These are phyloP conservation scores for Candida berthetii DNA, from an alignment of 805 yeast species.

Conservation along the genomic window DNA sequence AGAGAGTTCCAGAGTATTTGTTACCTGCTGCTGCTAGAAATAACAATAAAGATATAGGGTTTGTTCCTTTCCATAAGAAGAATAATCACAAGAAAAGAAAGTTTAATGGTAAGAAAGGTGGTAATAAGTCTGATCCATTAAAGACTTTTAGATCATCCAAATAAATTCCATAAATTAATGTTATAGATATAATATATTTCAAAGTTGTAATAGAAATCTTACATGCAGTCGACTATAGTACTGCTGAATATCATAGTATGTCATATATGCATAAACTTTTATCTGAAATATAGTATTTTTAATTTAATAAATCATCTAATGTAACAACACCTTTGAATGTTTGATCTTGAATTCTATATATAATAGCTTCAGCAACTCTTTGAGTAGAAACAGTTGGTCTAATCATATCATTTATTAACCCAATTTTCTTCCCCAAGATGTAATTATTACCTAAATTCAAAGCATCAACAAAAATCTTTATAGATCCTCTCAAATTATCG, in stretches of 20 bases:
- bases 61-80: slow-evolving; percentile 64
- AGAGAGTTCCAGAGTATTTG: slow-evolving; percentile 87
- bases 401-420: slow-evolving; percentile 37
- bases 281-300: slow-evolving; percentile 1
- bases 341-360: slow-evolving; percentile 46
- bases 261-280: background rate
- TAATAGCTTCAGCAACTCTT: slow-evolving; percentile 53
- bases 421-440: slow-evolving; percentile 31
- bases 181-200: background rate
- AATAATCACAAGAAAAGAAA: slow-evolving; percentile 35
- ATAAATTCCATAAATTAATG: background rate
- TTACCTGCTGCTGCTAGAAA: slow-evolving; percentile 73
- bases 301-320: slow-evolving; percentile 39
- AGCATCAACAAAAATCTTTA: slow-evolving; percentile 37
- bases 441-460: slow-evolving; percentile 37
- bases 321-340: slow-evolving; percentile 51
- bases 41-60: slow-evolving; percentile 50
- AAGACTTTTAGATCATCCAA: slow-evolving; percentile 39
- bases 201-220: too few relatives aligned
- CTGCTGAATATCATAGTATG: too few relatives aligned
- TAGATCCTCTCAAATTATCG: slow-evolving; percentile 29
- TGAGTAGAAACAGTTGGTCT: slow-evolving; percentile 66
- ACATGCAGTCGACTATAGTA: too few relatives aligned
- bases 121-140: slow-evolving; percentile 57
- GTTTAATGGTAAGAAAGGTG: slow-evolving; percentile 22